phyloP scores from a whole-genome alignment of 192 early-diverging fungal species.

The Mortierella hygrophila region DNA sequence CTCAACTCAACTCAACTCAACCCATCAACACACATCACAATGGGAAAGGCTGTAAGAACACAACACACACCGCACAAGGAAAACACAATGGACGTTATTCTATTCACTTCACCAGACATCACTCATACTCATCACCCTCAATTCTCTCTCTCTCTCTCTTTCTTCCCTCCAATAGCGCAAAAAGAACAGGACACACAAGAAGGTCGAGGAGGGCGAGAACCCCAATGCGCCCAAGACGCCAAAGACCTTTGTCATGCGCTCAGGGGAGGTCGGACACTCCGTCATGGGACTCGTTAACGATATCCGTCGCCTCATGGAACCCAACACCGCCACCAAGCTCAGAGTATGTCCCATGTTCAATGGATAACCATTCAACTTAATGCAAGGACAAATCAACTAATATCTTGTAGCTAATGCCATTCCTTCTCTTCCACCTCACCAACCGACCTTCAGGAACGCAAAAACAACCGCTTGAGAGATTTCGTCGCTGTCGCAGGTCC shows the following conservation, averaged over 20 bases:
- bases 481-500: conserved; percentile 90
- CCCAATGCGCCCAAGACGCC: conserved; percentile 73
- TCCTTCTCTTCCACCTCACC: neutral
- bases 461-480: conserved; percentile 93
- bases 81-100: neutral
- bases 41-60: conserved; percentile 46
- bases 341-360: conserved; percentile 64
- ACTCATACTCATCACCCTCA: neutral
- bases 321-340: conserved; percentile 92
- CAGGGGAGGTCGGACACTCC: conserved; percentile 84
- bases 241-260: conserved; percentile 92
- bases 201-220: conserved; percentile 54
- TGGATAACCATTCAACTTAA: too few species aligned
- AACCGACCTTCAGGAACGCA: conserved; percentile 76
- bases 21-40: conserved; percentile 16
- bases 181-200: conserved; percentile 54
- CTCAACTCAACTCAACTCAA: neutral
- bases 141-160: neutral
- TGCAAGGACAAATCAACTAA: neutral
- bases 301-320: conserved; percentile 91
- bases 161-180: conserved; percentile 17
- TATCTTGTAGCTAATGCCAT: neutral
- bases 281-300: conserved; percentile 86
- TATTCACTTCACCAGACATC: neutral
- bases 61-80: neutral